These are phyloP conservation scores for Malassezia japonica DNA, from an alignment of 1,284 basidiomycete genomes.

Conservation along the genomic window DNA sequence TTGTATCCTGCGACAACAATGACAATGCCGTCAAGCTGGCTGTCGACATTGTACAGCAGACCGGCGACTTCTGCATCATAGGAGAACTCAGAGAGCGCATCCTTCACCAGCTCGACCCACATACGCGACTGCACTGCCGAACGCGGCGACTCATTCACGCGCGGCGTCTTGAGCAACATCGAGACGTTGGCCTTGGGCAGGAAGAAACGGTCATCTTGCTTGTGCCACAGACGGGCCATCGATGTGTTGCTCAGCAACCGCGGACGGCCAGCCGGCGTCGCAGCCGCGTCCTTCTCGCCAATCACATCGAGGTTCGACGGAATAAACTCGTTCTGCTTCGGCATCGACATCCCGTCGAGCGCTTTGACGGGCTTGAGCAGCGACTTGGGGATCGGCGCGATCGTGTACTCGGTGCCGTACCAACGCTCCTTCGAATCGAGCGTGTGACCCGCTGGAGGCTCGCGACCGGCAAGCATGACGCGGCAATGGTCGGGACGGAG, in stretches of 20 bases:
- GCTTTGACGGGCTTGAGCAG: conserved; percentile 20
- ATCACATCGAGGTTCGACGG: conserved; percentile 36
- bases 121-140: conserved; percentile 55
- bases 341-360: conserved; percentile 37
- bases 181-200: conserved; percentile 47
- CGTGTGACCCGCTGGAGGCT: conserved; percentile 46
- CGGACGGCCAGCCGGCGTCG: conserved; percentile 31
- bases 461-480: conserved; percentile 65
- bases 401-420: conserved; percentile 47
- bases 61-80: conserved; percentile 92
- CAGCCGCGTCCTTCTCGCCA: conserved; percentile 20
- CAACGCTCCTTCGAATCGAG: conserved; percentile 39
- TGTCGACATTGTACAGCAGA: conserved; percentile 65
- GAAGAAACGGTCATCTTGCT: conserved; percentile 47
- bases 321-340: conserved; percentile 43
- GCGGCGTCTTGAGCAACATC: conserved; percentile 40
- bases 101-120: conserved; percentile 76
- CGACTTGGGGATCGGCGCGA: conserved; percentile 27
- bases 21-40: conserved; percentile 61
- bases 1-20: conserved; percentile 78
- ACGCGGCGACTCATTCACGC: conserved; percentile 45
- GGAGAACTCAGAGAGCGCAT: conserved; percentile 77
- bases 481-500: conserved; percentile 61
- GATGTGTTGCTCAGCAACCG: conserved; percentile 33
- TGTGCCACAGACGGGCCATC: conserved; percentile 44